Conservation (phyloP, 2,329 filamentous ascomycete species). For the Trichoderma koningii region DNA sequence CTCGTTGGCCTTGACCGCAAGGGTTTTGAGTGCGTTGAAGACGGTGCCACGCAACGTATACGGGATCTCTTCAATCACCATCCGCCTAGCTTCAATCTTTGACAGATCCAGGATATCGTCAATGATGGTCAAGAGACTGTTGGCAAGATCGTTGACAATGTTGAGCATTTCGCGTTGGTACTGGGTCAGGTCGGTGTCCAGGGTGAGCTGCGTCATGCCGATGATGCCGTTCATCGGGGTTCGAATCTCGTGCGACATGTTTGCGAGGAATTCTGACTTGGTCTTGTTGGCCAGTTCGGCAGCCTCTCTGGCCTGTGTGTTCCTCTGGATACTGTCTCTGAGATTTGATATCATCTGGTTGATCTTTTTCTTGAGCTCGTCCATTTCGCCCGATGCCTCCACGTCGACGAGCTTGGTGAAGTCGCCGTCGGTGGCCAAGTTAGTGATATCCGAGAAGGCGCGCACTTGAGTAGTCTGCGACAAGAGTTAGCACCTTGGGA, state of each 20-base stretch:
- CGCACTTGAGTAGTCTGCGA: constrained; percentile 90
- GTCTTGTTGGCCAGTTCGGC: constrained; percentile 97
- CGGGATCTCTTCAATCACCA: constrained; percentile 97
- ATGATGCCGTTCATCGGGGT: constrained; percentile 98
- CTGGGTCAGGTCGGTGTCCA: constrained; percentile 91
- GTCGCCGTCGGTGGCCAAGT: constrained; percentile 92
- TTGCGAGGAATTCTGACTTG: constrained; percentile 96
- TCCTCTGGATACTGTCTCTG: constrained; percentile 92
- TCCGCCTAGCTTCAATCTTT: constrained; percentile 90
- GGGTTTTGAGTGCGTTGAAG: constrained; percentile 94
- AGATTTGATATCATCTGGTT: constrained; percentile 98
- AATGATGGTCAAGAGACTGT: constrained; percentile 95
- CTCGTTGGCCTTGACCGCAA: constrained; percentile 97
- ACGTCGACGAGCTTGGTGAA: constrained; percentile 97
- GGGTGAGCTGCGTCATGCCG: constrained; percentile 93
- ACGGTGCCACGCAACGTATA: constrained; percentile 93
- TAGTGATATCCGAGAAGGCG: constrained; percentile 98
- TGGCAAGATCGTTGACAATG: constrained; percentile 94
- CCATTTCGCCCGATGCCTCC: constrained; percentile 97
- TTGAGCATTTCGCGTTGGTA: constrained; percentile 98
- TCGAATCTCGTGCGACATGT: constrained; percentile 98
- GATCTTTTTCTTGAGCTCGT: constrained; percentile 98
- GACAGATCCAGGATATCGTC: constrained; percentile 77
- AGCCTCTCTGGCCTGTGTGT: constrained; percentile 91
- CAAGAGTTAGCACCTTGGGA: constrained; percentile 35